Percentiles rank a stretch among this genome's conserved stretches.
phyloP scores from a whole-genome alignment of 257 asterid genomes.

The Solanum chiquidenum region DNA sequence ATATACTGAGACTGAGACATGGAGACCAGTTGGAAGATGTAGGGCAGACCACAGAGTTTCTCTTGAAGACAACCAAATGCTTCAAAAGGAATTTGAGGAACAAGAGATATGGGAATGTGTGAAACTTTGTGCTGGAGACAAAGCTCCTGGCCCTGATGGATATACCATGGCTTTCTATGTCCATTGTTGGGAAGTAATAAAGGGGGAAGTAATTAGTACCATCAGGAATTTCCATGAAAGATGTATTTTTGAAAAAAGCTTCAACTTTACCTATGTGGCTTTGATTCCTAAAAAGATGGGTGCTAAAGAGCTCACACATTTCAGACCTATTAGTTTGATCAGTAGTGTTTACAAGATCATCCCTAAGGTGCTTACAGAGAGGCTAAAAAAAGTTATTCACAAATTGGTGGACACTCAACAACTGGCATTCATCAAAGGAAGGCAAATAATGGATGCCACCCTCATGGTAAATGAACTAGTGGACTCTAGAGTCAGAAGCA shows the following conservation, averaged over 20 bases:
- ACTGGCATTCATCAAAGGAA: neutral
- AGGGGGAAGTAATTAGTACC: neutral
- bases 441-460: neutral
- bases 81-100: neutral
- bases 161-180: neutral
- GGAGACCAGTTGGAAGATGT: too few species aligned
- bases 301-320: neutral
- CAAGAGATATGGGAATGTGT: neutral
- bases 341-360: neutral
- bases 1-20: too few species aligned
- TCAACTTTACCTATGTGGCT: neutral
- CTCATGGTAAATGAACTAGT: neutral
- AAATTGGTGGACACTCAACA: neutral
- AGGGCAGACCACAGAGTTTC: neutral
- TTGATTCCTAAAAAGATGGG: neutral
- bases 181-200: neutral
- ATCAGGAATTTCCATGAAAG: neutral
- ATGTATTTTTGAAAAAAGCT: neutral
- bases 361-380: neutral
- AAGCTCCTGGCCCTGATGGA: neutral
- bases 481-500: neutral
- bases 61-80: neutral
- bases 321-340: neutral
- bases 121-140: neutral
- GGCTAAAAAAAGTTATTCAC: neutral